Evolutionary conservation across 129 eudicot genomes (phyloP), one percentile per base, ranked within the genome.

Genomic region (Helianthus tuberosus): DNA sequence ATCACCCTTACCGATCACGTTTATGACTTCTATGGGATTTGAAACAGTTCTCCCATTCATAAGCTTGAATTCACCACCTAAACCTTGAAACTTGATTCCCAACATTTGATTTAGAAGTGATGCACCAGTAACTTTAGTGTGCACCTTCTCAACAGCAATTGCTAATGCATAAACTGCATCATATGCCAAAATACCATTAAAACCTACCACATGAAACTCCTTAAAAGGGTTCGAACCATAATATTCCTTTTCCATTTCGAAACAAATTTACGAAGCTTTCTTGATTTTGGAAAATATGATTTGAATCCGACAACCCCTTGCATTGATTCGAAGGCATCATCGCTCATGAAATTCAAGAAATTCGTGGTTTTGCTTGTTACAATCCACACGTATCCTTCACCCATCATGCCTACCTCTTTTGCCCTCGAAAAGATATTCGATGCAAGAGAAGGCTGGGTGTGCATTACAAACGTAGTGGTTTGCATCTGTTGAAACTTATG

Each of bases 331-430:
- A 81, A 0, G 10, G 75, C 77, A 1, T 54, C 63, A 72, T 17
- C 58, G n/a, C 78, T 69, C 76, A 69, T 14, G 2, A 69, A 47
- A 12, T 54, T 25, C 9, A 88, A 29, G 20, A 68, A 54, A 38
- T 82, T 64, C 14, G 43, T 35, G 7, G 84, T 75, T 14, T 74
- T 73, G 65, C 69, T 55, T 1, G 91, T 85, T 10, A 80, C 14
- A 11, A 90, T 87, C 96, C 96, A 90, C 44, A 73, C 77, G 72
- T 83, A 87, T 14, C 81, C 91, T 25, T 74, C 71, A 61, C 51
- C 69, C 89, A 87, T 77, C 86, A 87, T 81, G 9, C 83, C 85
- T 29, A 81, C 15, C 13, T 48, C 43, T 27, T 70, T 78, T 6
- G 88, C 87, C 1, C 0, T 55, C 3, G 49, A 8, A 39, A 86